Evolutionary conservation across 306 rosid genomes (phyloP), one percentile per base, ranked within the genome.

Genomic region (Vigna radiata): DNA sequence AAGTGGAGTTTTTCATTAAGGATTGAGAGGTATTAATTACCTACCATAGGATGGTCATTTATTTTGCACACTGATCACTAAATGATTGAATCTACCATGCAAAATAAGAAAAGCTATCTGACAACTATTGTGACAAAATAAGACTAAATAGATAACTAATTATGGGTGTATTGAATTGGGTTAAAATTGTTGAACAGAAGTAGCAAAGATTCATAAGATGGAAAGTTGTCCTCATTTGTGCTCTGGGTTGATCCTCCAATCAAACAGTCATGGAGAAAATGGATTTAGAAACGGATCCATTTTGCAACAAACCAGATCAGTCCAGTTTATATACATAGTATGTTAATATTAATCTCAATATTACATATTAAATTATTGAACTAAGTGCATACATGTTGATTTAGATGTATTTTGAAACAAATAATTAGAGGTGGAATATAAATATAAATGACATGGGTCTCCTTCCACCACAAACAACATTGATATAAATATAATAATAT

Each of bases 11-110:
- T 21, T 33, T 47, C 63, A 56, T 48, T 7, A 55, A 47, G 54
- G 60, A n/a, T 68, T 68, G 66, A 68, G 39, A 73, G 50, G 59
- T 17, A 75, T 59, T 27, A 48, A 47, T 46, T 75, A 68, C 56
- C 84, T 27, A 75, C 17, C 72, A n/a, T 27, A 27, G 50, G 75
- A 59, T 39, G 49, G 10, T 49, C 41, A 81, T 76, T 75, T 61
- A 76, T 60, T 81, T 49, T 41, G 62, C 27, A 27, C 47, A 46
- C 14, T 11, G 15, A 55, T 80, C 60, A 27, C 52, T 37, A 2
- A 70, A 62, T 15, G 14, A 36, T 23, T 29, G 59, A 58, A 75
- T 60, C 61, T 60, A 48, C 8, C 33, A 44, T 72, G 39, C 33
- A 48, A 44, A 12, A 58, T 3, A 8, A 25, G 13, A 43, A 72